Percentiles rank a stretch among this genome's conserved stretches.
Evolutionary conservation across 2,329 filamentous ascomycete genomes (phyloP).

Genomic region (Monosporascus cannonballus): DNA sequence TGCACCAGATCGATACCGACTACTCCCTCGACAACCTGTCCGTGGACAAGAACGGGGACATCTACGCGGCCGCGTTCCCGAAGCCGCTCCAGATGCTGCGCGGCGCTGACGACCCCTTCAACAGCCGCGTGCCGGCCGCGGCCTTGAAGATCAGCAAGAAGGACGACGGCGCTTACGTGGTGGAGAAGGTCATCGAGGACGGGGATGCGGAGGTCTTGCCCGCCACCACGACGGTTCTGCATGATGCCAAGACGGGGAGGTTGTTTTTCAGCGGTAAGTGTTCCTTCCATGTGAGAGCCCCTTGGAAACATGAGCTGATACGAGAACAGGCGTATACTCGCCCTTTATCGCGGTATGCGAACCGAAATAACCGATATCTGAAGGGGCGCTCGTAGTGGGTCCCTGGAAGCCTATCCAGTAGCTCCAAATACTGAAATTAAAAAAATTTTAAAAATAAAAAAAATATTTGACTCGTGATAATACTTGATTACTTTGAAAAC

Average conservation of each 20-base stretch:
- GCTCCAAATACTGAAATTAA: no score
- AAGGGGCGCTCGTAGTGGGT: no score
- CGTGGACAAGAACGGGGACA: constrained; percentile 17
- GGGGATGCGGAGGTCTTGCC: constrained; percentile 17
- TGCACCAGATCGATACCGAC: constrained; percentile 12
- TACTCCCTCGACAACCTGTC: constrained; percentile 22
- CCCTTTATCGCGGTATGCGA: neutral
- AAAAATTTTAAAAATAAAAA: no score
- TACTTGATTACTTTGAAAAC: no score
- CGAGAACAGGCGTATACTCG: neutral
- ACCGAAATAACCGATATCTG: neutral
- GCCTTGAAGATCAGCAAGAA: constrained; percentile 17
- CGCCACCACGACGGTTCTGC: constrained; percentile 17
- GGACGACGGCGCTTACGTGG: constrained; percentile 7
- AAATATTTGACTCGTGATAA: no score
- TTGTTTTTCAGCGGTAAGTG: constrained; percentile 21
- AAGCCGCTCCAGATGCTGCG: constrained; percentile 7
- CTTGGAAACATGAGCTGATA: neutral
- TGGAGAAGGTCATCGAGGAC: constrained; percentile 23
- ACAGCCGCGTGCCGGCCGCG: constrained; percentile 7
- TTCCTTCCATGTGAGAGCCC: neutral
- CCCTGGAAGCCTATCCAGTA: no score
- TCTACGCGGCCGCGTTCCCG: constrained; percentile 20
- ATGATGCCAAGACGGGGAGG: constrained; percentile 22
- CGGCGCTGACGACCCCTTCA: constrained; percentile 12